Percentiles rank a stretch among this genome's conserved stretches.
These are phyloP conservation scores for Auricularia heimuer DNA, from an alignment of 768 basidiomycete species.

Conservation along the genomic window DNA sequence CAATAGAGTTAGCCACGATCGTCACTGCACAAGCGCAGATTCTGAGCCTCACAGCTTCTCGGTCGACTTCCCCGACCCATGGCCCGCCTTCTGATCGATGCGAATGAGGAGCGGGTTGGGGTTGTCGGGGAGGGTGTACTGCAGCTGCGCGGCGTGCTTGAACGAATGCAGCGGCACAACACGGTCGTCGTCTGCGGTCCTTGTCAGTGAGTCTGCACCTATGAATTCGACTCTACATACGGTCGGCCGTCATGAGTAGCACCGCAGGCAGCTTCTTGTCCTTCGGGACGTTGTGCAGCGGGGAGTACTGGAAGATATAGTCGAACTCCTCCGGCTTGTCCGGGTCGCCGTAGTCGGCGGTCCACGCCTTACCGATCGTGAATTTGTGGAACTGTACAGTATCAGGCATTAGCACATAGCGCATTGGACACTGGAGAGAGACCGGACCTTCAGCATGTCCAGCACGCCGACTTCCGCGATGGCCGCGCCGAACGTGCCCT, in stretches of 20 bases:
- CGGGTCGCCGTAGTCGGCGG: constrained; percentile 68
- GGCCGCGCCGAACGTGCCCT: constrained; percentile 66
- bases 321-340: constrained; percentile 72
- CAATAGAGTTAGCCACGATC: constrained; percentile 1
- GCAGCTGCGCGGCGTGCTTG: constrained; percentile 73
- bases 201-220: not conserved
- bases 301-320: constrained; percentile 72
- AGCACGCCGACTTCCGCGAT: constrained; percentile 76
- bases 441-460: constrained; percentile 61
- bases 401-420: not conserved
- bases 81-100: constrained; percentile 72
- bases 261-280: constrained; percentile 53
- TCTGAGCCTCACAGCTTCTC: constrained; percentile 41
- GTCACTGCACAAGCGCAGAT: not conserved
- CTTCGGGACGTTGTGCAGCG: constrained; percentile 66
- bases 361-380: constrained; percentile 76
- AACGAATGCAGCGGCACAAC: constrained; percentile 84
- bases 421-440: not conserved
- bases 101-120: constrained; percentile 64
- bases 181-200: constrained; percentile 59
- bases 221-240: constrained; percentile 32
- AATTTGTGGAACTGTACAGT: constrained; percentile 53
- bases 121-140: constrained; percentile 54
- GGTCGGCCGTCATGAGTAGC: constrained; percentile 76
- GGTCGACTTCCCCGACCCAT: constrained; percentile 72